These are phyloP conservation scores for Massariosphaeria phaeospora DNA, from an alignment of 495 filamentous ascomycete genomes.

Conservation along the genomic window DNA sequence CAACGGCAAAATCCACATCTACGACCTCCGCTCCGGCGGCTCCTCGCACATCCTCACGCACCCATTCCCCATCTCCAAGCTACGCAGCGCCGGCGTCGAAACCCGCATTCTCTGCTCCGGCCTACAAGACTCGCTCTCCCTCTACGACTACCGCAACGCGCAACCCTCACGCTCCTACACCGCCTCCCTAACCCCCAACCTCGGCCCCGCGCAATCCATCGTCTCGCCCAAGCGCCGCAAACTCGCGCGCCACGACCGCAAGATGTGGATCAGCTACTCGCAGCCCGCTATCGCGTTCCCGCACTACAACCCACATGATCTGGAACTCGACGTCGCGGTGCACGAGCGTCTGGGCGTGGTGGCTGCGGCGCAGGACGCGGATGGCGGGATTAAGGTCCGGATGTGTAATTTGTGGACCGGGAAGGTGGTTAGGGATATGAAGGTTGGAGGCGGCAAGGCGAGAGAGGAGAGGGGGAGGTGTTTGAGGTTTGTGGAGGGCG, in stretches of 20 bases:
- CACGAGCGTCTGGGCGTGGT: conserved; percentile 28
- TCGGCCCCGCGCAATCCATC: neutral
- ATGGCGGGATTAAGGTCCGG: conserved; percentile 8
- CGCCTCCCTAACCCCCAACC: neutral
- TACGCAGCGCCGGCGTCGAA: conserved; percentile 26
- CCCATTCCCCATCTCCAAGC: conserved; percentile 12
- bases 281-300: conserved; percentile 18
- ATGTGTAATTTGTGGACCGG: conserved; percentile 31
- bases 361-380: conserved; percentile 31
- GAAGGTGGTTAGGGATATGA: conserved; percentile 7
- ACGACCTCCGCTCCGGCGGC: conserved; percentile 25
- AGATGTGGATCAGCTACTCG: too few species aligned
- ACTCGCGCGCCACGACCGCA: too few species aligned
- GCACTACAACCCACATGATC: conserved; percentile 9
- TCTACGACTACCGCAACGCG: conserved; percentile 31
- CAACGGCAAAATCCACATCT: conserved; percentile 28
- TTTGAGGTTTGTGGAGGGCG: conserved; percentile 19
- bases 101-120: conserved; percentile 31
- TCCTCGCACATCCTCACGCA: conserved; percentile 20
- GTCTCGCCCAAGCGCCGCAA: too few species aligned
- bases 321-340: conserved; percentile 33
- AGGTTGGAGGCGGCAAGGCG: neutral
- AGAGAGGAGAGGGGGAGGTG: neutral
- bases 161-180: neutral
- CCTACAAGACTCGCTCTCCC: conserved; percentile 19